phyloP scores from a whole-genome alignment of 1,139 yeast species.

The Yamadazyma spencermartinsiae region DNA sequence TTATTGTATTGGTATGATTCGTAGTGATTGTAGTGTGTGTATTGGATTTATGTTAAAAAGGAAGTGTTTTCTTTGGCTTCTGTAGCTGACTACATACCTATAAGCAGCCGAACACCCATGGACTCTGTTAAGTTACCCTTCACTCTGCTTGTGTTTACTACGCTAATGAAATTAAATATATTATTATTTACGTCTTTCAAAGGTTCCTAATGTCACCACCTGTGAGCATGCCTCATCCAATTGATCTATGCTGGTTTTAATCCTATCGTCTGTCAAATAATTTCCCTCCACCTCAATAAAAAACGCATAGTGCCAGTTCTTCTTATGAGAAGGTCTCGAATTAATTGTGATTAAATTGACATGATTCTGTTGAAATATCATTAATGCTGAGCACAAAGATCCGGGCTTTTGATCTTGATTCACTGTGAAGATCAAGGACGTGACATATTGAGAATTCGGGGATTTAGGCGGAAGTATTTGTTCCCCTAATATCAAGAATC shows the following conservation, averaged over 20 bases:
- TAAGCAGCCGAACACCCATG: too few relatives aligned
- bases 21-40: neutral
- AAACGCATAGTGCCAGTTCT: slow-evolving; percentile 83
- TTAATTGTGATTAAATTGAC: slow-evolving; percentile 71
- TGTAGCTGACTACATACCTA: too few relatives aligned
- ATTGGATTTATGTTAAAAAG: neutral
- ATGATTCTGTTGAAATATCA: slow-evolving; percentile 54
- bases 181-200: slow-evolving; percentile 22
- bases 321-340: slow-evolving; percentile 65
- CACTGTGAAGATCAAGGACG: slow-evolving; percentile 66
- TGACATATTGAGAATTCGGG: slow-evolving; percentile 25
- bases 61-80: too few relatives aligned
- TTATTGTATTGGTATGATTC: slow-evolving; percentile 8
- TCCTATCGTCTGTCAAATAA: slow-evolving; percentile 17
- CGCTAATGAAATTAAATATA: too few relatives aligned
- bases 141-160: too few relatives aligned
- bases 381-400: slow-evolving; percentile 67
- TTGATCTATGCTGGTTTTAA: slow-evolving; percentile 20
- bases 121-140: too few relatives aligned
- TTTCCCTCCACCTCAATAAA: slow-evolving; percentile 63
- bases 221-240: slow-evolving; percentile 27
- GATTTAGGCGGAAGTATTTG: slow-evolving; percentile 12
- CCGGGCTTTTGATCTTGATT: slow-evolving; percentile 61
- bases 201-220: slow-evolving; percentile 40
- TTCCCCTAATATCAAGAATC: slow-evolving; percentile 69